These are phyloP conservation scores for Alternaria postmessia DNA, from an alignment of 2,329 filamentous ascomycete species.

Conservation along the genomic window DNA sequence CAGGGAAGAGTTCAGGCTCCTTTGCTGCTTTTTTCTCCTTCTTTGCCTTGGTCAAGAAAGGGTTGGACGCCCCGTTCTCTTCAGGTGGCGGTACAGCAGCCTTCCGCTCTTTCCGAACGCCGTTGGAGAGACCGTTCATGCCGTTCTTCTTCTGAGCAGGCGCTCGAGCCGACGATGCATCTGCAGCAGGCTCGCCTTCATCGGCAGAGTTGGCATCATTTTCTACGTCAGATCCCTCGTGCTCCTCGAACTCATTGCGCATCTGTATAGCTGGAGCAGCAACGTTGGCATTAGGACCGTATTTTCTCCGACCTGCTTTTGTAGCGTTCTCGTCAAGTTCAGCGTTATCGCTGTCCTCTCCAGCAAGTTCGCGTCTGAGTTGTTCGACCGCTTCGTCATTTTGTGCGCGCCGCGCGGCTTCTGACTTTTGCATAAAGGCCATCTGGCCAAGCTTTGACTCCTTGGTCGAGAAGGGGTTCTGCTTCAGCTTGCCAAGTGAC, in stretches of 20 bases:
- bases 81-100: conserved; percentile 1
- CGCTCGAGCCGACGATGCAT: conserved; percentile 14
- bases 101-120: conserved; percentile 20
- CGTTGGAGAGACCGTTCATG: conserved; percentile 24
- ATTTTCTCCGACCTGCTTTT: conserved; percentile 74
- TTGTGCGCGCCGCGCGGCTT: conserved; percentile 76
- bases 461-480: conserved; percentile 64
- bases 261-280: conserved; percentile 41
- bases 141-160: conserved; percentile 17
- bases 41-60: conserved; percentile 46
- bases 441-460: conserved; percentile 76
- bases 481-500: conserved; percentile 50
- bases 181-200: conserved; percentile 28
- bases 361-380: conserved; percentile 73
- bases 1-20: conserved; percentile 25
- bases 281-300: conserved; percentile 62
- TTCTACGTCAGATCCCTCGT: conserved; percentile 58
- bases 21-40: conserved; percentile 35
- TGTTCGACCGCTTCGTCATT: conserved; percentile 74
- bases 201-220: conserved; percentile 31
- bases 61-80: conserved; percentile 30
- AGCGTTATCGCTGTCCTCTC: conserved; percentile 63
- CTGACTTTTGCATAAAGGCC: conserved; percentile 94
- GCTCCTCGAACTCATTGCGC: conserved; percentile 69
- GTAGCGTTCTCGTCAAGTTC: conserved; percentile 62